Base-by-base conservation (phyloP, 345 rosid genomes). In the Camelina hispida region DNA sequence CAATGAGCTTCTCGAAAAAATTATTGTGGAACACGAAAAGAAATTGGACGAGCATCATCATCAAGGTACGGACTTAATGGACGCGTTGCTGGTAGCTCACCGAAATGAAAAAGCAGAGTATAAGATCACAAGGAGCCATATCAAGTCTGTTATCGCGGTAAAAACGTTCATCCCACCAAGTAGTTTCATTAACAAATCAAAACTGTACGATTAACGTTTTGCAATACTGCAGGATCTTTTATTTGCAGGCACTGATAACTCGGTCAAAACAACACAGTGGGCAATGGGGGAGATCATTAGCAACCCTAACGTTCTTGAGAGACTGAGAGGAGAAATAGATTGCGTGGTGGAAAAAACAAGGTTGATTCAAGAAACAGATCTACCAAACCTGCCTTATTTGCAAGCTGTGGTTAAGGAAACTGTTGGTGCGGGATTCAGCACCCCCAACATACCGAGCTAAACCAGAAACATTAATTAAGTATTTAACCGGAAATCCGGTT, bases 1-100 rank as follows among this genome's bases (percentile, higher is more conserved):
- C 11, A 86, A 82, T 43, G 60, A 55, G 18, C 25, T 89, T 76
- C 82, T 89, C 75, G 97, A 89, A 62, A 86, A 67, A 78, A 81
- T 86, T 74, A 83, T 89, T 40, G 71, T 51, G 76, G 86, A 87
- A 73, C 89, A 84, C 38, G 80, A 83, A 60, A 70, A 69, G 76
- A 78, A 46, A 69, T 72, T 17, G 14, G 76, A 76, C 12, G 4
- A 3, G 59, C 37, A 10, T 17, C 65, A 10, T 17, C 65, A 38
- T 17, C 72, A 10, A 13, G 47, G 47, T 16, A 63, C 5, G 16
- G 89, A 87, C 55, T 15, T 89, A 47, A 83, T 89, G 9, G 88
- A 87, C 52, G 72, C 79, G 46, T 73, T 91, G 75, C 66, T 91
- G 37, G 86, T 6, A 34, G 40, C 40, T 37, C 11, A 37, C 9